phyloP scores from a whole-genome alignment of 2,329 filamentous ascomycete genomes.

The Stagonosporopsis chrysanthemi region DNA sequence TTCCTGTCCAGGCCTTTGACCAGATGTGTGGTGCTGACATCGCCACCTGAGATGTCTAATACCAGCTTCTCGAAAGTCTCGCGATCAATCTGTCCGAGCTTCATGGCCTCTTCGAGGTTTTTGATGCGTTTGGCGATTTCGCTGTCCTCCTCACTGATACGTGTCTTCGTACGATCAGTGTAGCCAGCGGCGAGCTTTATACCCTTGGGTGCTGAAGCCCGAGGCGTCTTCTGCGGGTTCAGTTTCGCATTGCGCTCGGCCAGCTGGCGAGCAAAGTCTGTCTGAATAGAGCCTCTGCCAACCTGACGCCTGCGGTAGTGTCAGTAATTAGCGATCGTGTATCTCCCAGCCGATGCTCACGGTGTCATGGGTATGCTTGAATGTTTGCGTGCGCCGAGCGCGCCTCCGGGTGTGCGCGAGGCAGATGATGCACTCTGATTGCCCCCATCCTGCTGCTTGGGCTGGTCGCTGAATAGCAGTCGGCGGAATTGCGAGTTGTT shows the following conservation, averaged over 20 bases:
- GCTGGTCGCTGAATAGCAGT: conserved; percentile 67
- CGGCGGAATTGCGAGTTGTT: conserved; percentile 95
- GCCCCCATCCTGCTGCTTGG: conserved; percentile 43
- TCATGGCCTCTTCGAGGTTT: conserved; percentile 81
- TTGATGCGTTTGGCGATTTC: conserved; percentile 72
- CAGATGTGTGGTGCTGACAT: conserved; percentile 80
- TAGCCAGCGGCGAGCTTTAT: conserved; percentile 82
- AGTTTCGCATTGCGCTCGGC: conserved; percentile 71
- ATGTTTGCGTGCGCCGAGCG: conserved; percentile 78
- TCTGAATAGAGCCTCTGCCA: conserved; percentile 57
- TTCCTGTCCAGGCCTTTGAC: conserved; percentile 92
- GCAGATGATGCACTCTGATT: conserved; percentile 32
- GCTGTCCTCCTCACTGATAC: conserved; percentile 61
- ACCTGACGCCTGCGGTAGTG: conserved; percentile 67
- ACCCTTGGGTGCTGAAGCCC: conserved; percentile 82
- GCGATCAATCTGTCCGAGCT: conserved; percentile 83
- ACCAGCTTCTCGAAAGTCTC: conserved; percentile 78
- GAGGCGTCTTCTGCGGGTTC: conserved; percentile 73
- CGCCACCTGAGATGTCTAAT: conserved; percentile 80
- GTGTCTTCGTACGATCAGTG: conserved; percentile 76
- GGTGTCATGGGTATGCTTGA: conserved; percentile 94
- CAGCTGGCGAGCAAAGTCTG: conserved; percentile 84
- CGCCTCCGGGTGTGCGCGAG: conserved; percentile 48
- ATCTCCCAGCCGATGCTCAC: conserved; percentile 58
- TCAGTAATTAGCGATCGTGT: neutral